A percentile compares a stretch with the other conserved stretches of the same genome.
These are phyloP conservation scores for Pisolithus microcarpus DNA, from an alignment of 768 basidiomycete species.

Conservation along the genomic window DNA sequence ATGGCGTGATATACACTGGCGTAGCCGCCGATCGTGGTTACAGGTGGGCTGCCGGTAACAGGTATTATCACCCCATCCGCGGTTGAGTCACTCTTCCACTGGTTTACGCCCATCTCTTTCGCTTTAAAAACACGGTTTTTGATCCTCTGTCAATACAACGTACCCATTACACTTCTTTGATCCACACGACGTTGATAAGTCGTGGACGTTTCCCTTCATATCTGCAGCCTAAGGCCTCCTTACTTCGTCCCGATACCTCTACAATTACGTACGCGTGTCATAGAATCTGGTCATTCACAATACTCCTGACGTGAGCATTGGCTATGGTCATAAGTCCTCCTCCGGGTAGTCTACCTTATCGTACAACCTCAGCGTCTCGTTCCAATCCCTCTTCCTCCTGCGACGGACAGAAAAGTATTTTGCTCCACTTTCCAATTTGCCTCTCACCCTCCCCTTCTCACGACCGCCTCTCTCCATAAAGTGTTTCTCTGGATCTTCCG, in stretches of 20 bases:
- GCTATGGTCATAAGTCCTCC: constrained; percentile 27
- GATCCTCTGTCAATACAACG: too few relatives aligned
- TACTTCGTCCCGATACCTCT: not conserved
- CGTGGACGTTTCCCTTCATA: not conserved
- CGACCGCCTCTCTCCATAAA: constrained; percentile 51
- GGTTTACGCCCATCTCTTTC: too few relatives aligned
- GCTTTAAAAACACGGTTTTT: too few relatives aligned
- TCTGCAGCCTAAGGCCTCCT: not conserved
- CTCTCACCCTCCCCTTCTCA: constrained; percentile 64
- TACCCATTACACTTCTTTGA: too few relatives aligned
- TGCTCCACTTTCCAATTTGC: constrained; percentile 61
- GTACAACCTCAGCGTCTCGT: constrained; percentile 74
- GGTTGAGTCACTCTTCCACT: constrained; percentile 9
- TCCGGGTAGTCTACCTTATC: constrained; percentile 78
- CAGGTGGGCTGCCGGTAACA: constrained; percentile 72
- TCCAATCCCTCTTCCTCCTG: constrained; percentile 83
- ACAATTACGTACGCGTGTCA: too few relatives aligned
- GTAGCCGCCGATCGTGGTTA: constrained; percentile 41
- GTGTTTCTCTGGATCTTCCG: constrained; percentile 60
- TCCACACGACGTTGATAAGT: not conserved
- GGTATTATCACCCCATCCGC: constrained; percentile 44
- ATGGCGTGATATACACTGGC: constrained; percentile 56
- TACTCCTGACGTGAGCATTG: too few relatives aligned
- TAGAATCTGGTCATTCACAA: too few relatives aligned
- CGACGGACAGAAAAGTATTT: constrained; percentile 76